These are phyloP conservation scores for Tylopilus plumbeoviolaceoides DNA, from an alignment of 768 basidiomycete species.

Conservation along the genomic window DNA sequence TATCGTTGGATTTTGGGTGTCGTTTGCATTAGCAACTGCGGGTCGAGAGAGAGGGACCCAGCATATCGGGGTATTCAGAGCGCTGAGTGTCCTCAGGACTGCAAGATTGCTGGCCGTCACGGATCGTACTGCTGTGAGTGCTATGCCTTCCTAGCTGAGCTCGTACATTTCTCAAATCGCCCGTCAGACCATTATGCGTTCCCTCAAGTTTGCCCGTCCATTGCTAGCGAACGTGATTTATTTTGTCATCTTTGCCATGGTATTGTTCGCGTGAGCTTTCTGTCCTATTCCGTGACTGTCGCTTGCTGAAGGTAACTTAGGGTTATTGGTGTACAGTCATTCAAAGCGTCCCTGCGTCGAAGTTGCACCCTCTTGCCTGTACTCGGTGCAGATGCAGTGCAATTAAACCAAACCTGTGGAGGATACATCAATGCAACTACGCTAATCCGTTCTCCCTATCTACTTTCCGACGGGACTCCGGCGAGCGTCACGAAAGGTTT, in stretches of 20 bases:
- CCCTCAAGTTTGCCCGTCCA: slow-evolving; percentile 84
- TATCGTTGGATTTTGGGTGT: too few species aligned
- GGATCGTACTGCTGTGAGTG: slow-evolving; percentile 83
- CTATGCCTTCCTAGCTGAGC: neutral
- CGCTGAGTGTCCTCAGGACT: too few species aligned
- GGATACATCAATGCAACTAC: slow-evolving; percentile 66
- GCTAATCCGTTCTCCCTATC: slow-evolving; percentile 42
- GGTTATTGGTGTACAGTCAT: slow-evolving; percentile 89
- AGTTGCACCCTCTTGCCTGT: slow-evolving; percentile 54
- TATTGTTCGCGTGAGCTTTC: slow-evolving; percentile 71
- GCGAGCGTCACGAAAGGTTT: slow-evolving; percentile 65
- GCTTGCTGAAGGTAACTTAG: slow-evolving; percentile 25
- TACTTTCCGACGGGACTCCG: slow-evolving; percentile 36
- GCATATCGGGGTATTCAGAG: too few species aligned
- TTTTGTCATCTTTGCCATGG: slow-evolving; percentile 89
- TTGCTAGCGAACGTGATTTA: slow-evolving; percentile 86
- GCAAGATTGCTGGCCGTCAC: slow-evolving; percentile 50
- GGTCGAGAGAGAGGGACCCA: too few species aligned
- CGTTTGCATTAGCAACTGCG: too few species aligned
- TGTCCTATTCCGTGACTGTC: neutral
- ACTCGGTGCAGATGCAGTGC: slow-evolving; percentile 46
- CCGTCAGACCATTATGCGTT: slow-evolving; percentile 77
- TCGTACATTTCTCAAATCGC: slow-evolving; percentile 9
- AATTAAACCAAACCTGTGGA: slow-evolving; percentile 68
- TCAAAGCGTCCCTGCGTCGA: slow-evolving; percentile 77